Base-by-base conservation (phyloP, 2,329 filamentous ascomycete species). In the Canariomyces notabilis region DNA sequence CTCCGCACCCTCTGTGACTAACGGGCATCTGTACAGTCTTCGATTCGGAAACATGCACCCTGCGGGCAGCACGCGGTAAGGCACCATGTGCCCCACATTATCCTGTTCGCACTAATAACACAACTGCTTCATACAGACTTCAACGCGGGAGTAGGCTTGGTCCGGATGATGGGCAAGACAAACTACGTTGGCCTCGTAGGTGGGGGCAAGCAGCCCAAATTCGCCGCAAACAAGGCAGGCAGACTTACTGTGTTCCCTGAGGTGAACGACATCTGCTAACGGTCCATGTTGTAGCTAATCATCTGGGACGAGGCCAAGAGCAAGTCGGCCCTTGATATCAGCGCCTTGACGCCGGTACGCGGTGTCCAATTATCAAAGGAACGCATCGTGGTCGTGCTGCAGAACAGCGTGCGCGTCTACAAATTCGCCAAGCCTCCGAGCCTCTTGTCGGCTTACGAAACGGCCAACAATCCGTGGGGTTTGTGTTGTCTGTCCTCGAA, bases 301-400 rank as follows among this genome's bases (percentile, higher is more conserved):
- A 87, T 97, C 58, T 97, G 90, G 90, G 90, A 98, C 64, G 89
- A 95, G 59, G 76, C 80, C 50, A 87, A 86, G 55, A 81, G 85
- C 51, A 85, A 83, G 54, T 67, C 73, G 7, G 81, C 84, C 6
- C 75, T 87, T 12, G 85, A 90, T 52, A 86, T 97, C 57, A 85
- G 91, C 46, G 84, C 90, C 51, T 79, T 87, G 48, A 89, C 87
- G 16, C 80, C 86, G 1, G 81, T 97, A 19, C 79, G 89, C 14
- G 86, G 89, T 32, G 80, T 95, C 21, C 83, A 87, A 55, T 71
- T 97, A 19, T 84, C 83, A 18, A 80, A 82, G 53, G 81, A 82
- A 42, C 83, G 84, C 59, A 83, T 96, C 54, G 81, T 89, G 19
- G 82, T 95, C 15, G 83, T 89, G 1, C 75, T 96, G 14, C 78